Conservation (phyloP, 768 basidiomycete species). For the Mycena filopes region DNA sequence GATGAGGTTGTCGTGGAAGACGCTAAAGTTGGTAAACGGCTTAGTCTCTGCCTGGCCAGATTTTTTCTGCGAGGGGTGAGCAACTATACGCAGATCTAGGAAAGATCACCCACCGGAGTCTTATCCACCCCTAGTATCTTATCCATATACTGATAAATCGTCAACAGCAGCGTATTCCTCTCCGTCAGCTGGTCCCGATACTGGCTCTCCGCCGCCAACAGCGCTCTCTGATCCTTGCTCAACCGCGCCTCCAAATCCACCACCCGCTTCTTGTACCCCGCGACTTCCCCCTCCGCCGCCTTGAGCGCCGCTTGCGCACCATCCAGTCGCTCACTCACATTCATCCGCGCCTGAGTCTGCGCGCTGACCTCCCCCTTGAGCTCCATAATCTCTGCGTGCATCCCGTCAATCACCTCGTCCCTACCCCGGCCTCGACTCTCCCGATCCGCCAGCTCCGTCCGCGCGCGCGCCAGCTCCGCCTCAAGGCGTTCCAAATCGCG, state of each 20-base stretch:
- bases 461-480: constrained; percentile 77
- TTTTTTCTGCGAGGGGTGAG: constrained; percentile 66
- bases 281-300: constrained; percentile 75
- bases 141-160: constrained; percentile 95
- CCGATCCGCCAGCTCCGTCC: constrained; percentile 73
- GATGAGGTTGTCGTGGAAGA: constrained; percentile 96
- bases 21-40: constrained; percentile 91
- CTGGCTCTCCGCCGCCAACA: constrained; percentile 78
- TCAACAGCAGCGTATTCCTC: constrained; percentile 89
- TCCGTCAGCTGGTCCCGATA: constrained; percentile 94
- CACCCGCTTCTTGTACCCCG: constrained; percentile 66
- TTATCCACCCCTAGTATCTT: constrained; percentile 92
- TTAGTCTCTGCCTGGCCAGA: constrained; percentile 83
- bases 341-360: constrained; percentile 88
- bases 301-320: constrained; percentile 67
- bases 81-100: not conserved
- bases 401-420: constrained; percentile 76
- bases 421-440: constrained; percentile 75
- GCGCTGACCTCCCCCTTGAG: constrained; percentile 81
- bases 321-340: constrained; percentile 92
- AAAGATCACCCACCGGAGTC: constrained; percentile 71
- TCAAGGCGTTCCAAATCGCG: constrained; percentile 86
- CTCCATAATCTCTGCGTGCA: constrained; percentile 86
- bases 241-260: constrained; percentile 83
- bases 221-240: constrained; percentile 81